Conservation (phyloP, 257 asterid species). For the Przewalskia tangutica region DNA sequence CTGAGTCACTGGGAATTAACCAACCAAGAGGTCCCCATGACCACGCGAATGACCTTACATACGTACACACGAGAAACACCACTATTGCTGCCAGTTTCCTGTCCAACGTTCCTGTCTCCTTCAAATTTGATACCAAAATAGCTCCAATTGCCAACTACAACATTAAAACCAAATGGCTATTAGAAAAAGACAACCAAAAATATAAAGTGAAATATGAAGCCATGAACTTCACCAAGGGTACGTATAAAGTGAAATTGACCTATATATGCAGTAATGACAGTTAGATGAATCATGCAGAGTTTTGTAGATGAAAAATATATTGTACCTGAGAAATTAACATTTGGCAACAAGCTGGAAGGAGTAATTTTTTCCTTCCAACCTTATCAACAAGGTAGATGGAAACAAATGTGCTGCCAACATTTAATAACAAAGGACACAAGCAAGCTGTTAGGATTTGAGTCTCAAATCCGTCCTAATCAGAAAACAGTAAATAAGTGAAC, state of each 20-base stretch:
- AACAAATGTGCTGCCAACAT: slow-evolving; percentile 10
- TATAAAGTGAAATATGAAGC: not conserved
- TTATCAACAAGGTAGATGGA: slow-evolving; percentile 9
- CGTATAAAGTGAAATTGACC: not conserved
- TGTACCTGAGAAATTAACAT: slow-evolving; percentile 4
- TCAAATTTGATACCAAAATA: slow-evolving; percentile 24
- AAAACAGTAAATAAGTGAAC: no score
- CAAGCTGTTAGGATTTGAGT: not conserved
- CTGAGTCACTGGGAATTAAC: slow-evolving; percentile 65
- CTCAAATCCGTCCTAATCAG: no score
- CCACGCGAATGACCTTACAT: slow-evolving; percentile 73
- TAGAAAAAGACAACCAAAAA: not conserved
- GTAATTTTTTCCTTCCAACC: slow-evolving; percentile 6
- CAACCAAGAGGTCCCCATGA: slow-evolving; percentile 83
- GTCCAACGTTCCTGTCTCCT: slow-evolving; percentile 30
- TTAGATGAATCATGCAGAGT: not conserved
- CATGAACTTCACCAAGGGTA: not conserved
- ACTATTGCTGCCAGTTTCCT: slow-evolving; percentile 23
- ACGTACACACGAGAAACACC: slow-evolving; percentile 47
- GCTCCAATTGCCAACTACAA: slow-evolving; percentile 46
- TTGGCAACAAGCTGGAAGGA: slow-evolving; percentile 9
- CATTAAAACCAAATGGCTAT: not conserved
- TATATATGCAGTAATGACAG: not conserved
- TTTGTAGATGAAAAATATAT: not conserved
- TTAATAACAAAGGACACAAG: slow-evolving; percentile 4